A percentile compares a stretch with the other conserved stretches of the same genome.
These are phyloP conservation scores for Cyclanthera cordifolia DNA, from an alignment of 306 rosid genomes.

Conservation along the genomic window DNA sequence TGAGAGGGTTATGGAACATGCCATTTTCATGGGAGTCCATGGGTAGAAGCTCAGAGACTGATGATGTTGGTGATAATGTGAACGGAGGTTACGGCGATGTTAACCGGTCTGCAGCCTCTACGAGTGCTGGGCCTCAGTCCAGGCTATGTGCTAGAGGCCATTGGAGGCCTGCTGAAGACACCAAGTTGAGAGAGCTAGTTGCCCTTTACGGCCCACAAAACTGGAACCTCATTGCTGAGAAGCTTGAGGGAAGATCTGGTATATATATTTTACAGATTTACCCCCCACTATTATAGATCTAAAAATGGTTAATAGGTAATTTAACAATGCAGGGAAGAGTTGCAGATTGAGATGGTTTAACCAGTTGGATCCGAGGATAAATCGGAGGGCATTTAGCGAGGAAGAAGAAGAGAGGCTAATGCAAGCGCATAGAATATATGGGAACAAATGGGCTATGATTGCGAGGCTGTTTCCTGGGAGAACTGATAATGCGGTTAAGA, in stretches of 20 bases:
- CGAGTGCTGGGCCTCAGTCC: too few relatives aligned
- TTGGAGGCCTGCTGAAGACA: constrained; percentile 87
- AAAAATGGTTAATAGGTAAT: too few relatives aligned
- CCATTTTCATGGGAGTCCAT: constrained; percentile 33
- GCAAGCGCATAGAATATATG: constrained; percentile 48
- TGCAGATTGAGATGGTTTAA: constrained; percentile 94
- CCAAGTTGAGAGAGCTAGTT: constrained; percentile 70
- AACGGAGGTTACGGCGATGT: constrained; percentile 35
- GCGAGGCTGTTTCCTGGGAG: constrained; percentile 79
- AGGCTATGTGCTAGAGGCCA: constrained; percentile 82
- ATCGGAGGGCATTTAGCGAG: constrained; percentile 50
- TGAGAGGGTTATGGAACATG: constrained; percentile 37
- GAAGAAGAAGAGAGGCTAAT: constrained; percentile 73
- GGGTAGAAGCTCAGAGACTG: constrained; percentile 35
- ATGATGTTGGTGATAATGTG: constrained; percentile 26
- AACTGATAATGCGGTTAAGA: constrained; percentile 89
- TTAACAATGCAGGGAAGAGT: too few relatives aligned
- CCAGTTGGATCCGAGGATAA: constrained; percentile 75
- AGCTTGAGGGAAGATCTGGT: too few relatives aligned
- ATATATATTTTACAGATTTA: too few relatives aligned
- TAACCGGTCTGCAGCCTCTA: too few relatives aligned
- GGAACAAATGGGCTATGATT: constrained; percentile 90
- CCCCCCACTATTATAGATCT: too few relatives aligned
- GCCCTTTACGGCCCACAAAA: constrained; percentile 79
- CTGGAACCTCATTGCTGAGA: constrained; percentile 85